Evolutionary conservation across 192 early-diverging fungal genomes (phyloP), one percentile per base, ranked within the genome.

Genomic region (Backusella tarrabulga): DNA sequence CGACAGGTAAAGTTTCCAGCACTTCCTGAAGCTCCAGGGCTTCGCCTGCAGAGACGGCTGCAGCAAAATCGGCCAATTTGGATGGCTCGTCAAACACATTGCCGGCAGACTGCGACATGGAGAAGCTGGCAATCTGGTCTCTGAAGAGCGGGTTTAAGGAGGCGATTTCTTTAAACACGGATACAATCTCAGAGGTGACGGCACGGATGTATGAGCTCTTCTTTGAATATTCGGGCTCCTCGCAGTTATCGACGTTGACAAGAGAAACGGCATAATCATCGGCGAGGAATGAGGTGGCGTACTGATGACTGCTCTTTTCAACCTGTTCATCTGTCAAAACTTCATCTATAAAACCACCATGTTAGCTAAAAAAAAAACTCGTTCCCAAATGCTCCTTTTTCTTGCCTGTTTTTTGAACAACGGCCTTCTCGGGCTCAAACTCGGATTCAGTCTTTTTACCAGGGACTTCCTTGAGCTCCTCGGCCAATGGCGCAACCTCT

Each of bases 121-220:
- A 95, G 83, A 99, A 97, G 79, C 94, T 95, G 73, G 97, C 93
- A 79, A 99, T 99, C 86, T 99, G 98, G 85, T 99, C 98, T 36
- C 98, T 91, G 85, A 99, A 94, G 52, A 99, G 90, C 11, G 96
- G 95, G 80, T 98, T 99, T 80, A 97, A 81, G 8, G 92, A 88
- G 6, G 96, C 95, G 75, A 99, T 98, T 82, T 99, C 98, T 82
- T 97, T 97, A 79, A 99, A 93, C 11, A 97, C 96, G 2, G 95
- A 93, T 8, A 99, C 92, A 73, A 98, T 97, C 83, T 99, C 98
- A 0, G 93, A 93, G 34, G 95, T 97, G 35, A 94, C 92, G 29
- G 98, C 98, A 35, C 95, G 94, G 38, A 99, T 88, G 9, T 96
- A 85, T 63, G 92, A 89, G 78, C 94, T 94, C 83, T 94, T 95